Conservation (phyloP, 2,329 filamentous ascomycete genomes). For the Ramichloridium luteum region DNA sequence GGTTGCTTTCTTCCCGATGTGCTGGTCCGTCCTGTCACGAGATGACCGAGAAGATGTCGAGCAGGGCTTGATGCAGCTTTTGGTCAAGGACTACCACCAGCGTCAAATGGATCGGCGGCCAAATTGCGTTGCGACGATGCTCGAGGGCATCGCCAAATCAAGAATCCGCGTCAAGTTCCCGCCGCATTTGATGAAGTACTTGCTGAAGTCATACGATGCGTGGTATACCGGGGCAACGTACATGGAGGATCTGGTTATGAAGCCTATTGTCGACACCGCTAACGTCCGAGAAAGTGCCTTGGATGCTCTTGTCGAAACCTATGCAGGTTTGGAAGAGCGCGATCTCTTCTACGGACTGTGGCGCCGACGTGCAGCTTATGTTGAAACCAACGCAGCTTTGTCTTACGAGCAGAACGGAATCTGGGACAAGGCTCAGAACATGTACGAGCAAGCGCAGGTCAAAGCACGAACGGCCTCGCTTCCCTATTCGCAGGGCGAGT, state of each 20-base stretch:
- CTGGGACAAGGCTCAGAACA: slow-evolving; percentile 97
- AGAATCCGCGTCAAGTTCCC: slow-evolving; percentile 84
- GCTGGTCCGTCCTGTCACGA: slow-evolving; percentile 75
- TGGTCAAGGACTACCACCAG: slow-evolving; percentile 92
- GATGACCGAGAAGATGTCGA: slow-evolving; percentile 87
- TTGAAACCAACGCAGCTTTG: slow-evolving; percentile 91
- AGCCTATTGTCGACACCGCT: slow-evolving; percentile 71
- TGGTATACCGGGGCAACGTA: slow-evolving; percentile 94
- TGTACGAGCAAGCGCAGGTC: slow-evolving; percentile 94
- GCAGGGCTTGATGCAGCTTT: slow-evolving; percentile 74
- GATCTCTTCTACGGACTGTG: slow-evolving; percentile 97
- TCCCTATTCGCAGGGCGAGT: slow-evolving; percentile 90
- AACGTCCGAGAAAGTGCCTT: slow-evolving; percentile 85
- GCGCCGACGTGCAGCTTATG: slow-evolving; percentile 87
- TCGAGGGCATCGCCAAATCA: slow-evolving; percentile 75
- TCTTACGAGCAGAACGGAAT: slow-evolving; percentile 98
- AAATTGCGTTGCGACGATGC: slow-evolving; percentile 85
- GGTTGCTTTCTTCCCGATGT: slow-evolving; percentile 82
- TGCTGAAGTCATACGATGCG: slow-evolving; percentile 84
- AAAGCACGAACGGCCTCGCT: slow-evolving; percentile 94
- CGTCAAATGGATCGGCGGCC: slow-evolving; percentile 89
- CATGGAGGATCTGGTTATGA: slow-evolving; percentile 78
- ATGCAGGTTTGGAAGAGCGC: slow-evolving; percentile 81
- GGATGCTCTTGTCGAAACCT: slow-evolving; percentile 89
- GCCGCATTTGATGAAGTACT: slow-evolving; percentile 89